Base-by-base conservation (phyloP, 75 land plant species). In the Cryptomeria japonica region DNA sequence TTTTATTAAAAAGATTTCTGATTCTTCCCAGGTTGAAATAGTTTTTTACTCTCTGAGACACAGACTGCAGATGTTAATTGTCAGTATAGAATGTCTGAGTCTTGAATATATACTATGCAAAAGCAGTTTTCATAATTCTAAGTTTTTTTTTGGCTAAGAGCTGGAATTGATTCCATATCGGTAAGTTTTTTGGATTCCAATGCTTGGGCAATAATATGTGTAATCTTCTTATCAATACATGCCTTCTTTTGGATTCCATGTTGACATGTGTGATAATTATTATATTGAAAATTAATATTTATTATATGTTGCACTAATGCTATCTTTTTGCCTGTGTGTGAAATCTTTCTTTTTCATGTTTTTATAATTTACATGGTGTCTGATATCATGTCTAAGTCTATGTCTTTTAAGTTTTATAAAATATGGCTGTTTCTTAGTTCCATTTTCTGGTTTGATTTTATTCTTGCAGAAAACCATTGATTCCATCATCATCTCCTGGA, bases 401-500 rank as follows among this genome's bases (percentile, higher is more conserved):
- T 28, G n/a, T 18, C 84, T n/a, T 51, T 82, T 9, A 82, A 3
- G 51, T 28, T 46, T 12, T 0, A 82, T 28, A 44, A 82, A n/a
- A 36, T 38, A 80, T 34, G n/a, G 10, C 84, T 32, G 37, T 39
- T 15, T 86, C 41, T 78, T 64, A 84, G 88, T 39, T 87, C 41
- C 46, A 36, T 83, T 39, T 79, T 39, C 39, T 31, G 51, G 14
- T 87, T 39, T 16, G 41, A 22, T 53, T 87, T 83, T 38, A 44
- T 19, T 25, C 18, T 36, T 86, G 37, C 91, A 92, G 95, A 89
- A 94, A 95, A 83, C 86, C 92, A 78, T 83, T 94, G 14, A 85
- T 77, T 47, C 88, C 93, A 86, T 80, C 87, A 16, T 87, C 88
- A 84, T 89, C 96, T 85, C 88, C 96, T 19, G 96, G 87, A 89